Percentiles rank a stretch among this genome's conserved stretches.
Evolutionary conservation across 306 rosid genomes (phyloP).

Genomic region (Cyclanthera cordifolia): DNA sequence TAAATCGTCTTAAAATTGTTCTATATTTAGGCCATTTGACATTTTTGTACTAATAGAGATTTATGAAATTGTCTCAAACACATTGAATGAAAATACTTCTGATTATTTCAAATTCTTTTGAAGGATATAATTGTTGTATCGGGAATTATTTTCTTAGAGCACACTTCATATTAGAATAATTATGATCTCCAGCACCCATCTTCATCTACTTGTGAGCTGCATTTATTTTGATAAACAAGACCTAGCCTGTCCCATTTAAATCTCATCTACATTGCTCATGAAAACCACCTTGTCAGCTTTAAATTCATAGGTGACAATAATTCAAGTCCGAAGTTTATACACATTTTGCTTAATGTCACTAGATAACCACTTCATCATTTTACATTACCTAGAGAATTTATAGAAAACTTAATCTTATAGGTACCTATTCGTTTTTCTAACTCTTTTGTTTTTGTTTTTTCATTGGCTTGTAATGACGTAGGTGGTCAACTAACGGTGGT

Average conservation of each 20-base stretch:
- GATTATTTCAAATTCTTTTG: background rate
- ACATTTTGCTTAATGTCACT: background rate
- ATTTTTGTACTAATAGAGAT: background rate
- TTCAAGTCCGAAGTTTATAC: background rate
- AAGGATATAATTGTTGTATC: background rate
- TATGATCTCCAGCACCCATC: background rate
- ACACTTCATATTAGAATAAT: background rate
- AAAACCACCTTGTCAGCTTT: background rate
- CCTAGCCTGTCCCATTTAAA: constrained; percentile 1
- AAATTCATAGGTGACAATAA: background rate
- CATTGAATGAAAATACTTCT: background rate
- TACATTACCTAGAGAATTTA: background rate
- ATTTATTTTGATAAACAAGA: background rate
- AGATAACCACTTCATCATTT: background rate
- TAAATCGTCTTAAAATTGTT: background rate
- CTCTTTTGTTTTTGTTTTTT: too few relatives aligned
- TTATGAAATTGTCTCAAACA: background rate
- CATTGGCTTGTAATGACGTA: too few relatives aligned
- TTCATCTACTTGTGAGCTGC: background rate
- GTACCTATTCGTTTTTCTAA: too few relatives aligned
- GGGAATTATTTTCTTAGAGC: background rate
- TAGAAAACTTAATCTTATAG: too few relatives aligned
- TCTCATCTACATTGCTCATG: constrained; percentile 2
- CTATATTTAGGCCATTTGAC: too few relatives aligned
- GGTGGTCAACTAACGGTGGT: background rate